A percentile compares a stretch with the other conserved stretches of the same genome.
These are phyloP conservation scores for Venturia asperata DNA, from an alignment of 2,329 filamentous ascomycete species.

Conservation along the genomic window DNA sequence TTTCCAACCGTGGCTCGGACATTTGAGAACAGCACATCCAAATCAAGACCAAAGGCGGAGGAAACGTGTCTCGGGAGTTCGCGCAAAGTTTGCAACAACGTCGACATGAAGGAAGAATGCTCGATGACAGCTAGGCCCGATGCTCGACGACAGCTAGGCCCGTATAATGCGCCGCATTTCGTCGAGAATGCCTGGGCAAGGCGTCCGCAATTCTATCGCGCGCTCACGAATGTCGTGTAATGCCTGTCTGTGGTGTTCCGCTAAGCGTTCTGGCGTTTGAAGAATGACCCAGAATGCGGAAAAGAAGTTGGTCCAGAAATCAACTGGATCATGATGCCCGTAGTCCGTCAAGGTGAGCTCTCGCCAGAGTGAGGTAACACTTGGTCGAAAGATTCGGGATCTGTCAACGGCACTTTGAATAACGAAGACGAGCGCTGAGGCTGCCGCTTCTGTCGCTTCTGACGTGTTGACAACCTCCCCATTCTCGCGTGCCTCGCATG, in stretches of 20 bases:
- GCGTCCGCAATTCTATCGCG: neutral
- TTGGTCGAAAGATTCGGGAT: neutral
- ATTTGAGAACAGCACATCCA: too few species aligned
- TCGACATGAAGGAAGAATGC: neutral
- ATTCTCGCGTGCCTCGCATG: neutral
- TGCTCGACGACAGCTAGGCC: neutral
- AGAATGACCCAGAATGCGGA: neutral
- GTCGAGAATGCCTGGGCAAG: neutral
- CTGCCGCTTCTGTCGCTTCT: neutral
- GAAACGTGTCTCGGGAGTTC: neutral
- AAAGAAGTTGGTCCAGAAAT: conserved; percentile 3
- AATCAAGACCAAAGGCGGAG: too few species aligned
- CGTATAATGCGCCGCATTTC: neutral
- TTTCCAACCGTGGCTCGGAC: neutral
- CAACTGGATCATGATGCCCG: neutral
- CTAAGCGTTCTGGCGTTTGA: neutral
- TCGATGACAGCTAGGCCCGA: neutral
- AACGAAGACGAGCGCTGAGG: neutral
- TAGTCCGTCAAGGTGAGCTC: neutral
- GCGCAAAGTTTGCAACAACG: neutral
- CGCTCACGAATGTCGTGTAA: neutral
- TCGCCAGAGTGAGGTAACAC: neutral
- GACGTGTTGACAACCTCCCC: neutral
- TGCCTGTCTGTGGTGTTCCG: neutral
- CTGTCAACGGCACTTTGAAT: neutral